These are phyloP conservation scores for Wickerhamiella azymoides DNA, from an alignment of 805 yeast genomes.

Conservation along the genomic window DNA sequence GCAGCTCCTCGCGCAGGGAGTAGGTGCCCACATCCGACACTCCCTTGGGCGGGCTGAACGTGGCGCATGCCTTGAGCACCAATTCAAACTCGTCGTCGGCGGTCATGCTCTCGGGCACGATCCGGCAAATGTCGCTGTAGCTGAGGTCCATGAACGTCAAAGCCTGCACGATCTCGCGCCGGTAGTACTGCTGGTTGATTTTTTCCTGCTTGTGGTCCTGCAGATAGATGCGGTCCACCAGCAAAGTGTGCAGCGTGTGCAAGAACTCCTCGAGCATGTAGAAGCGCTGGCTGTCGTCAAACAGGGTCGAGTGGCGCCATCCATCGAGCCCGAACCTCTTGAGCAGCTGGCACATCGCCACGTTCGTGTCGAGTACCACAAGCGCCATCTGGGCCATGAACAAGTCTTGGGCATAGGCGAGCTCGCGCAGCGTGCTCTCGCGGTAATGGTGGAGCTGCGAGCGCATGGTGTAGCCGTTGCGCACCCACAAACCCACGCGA, in stretches of 20 bases:
- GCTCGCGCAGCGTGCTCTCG: conserved; percentile 65
- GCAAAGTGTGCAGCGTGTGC: conserved; percentile 47
- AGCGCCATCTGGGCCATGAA: conserved; percentile 51
- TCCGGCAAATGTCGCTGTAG: conserved; percentile 53
- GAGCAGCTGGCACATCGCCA: conserved; percentile 42
- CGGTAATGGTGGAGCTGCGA: conserved; percentile 71
- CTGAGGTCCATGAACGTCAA: conserved; percentile 63
- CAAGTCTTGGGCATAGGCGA: conserved; percentile 68
- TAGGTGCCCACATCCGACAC: conserved; percentile 49
- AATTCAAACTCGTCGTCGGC: conserved; percentile 63
- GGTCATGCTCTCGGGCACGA: conserved; percentile 62
- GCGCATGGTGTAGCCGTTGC: conserved; percentile 75
- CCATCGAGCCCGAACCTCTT: conserved; percentile 54
- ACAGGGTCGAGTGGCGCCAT: conserved; percentile 38
- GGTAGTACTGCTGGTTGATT: conserved; percentile 37
- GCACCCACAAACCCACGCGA: conserved; percentile 82
- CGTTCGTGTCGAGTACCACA: conserved; percentile 42
- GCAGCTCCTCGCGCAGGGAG: conserved; percentile 45
- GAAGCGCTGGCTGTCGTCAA: conserved; percentile 30
- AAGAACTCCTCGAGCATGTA: conserved; percentile 71
- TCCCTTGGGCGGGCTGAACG: conserved; percentile 46
- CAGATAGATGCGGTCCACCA: conserved; percentile 54
- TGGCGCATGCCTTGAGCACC: conserved; percentile 42
- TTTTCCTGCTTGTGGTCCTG: conserved; percentile 35
- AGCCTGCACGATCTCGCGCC: conserved; percentile 64